Base-by-base conservation (phyloP, 176 grass and related monocot species). In the Hordeum vulgare region DNA sequence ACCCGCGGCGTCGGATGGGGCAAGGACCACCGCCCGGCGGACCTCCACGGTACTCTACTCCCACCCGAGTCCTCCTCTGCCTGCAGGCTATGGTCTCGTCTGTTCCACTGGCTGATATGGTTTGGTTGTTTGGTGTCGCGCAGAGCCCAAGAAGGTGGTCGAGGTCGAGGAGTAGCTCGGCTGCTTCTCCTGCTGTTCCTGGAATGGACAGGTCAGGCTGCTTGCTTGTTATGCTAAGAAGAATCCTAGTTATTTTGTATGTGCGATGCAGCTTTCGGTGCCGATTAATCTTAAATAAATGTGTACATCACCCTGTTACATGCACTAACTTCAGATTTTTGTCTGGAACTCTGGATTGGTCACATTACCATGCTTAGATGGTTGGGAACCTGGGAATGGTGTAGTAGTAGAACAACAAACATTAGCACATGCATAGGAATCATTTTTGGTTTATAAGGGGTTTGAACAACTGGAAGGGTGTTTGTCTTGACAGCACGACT, bases 1-100 rank as follows among this genome's bases (percentile, higher is more conserved):
- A 98, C 93, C 72, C 90, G 93, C 71, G 93, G 91, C 72, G 77
- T 98, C 37, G 96, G 96, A 0, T 98, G 96, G 96, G 93, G 93
- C 87, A 98, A 98, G 87, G 93, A 98, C 35, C 41, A 56, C 27
- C 96, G 93, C 80, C 96, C 96, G 42, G 81, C 77, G 8, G 86
- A 91, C 28, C 75, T 95, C 62, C 96, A 98, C 35, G 96, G 93
- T 97, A 49, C 41, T 5, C 24, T 97, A 49, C 41, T 17, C 24
- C 24, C 25, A 1, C 45, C 70, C 51, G 6, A 37, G 79, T 34
- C 13, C 23, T 23, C 5, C 7, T 54, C 28, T 4, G 41, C 39
- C 41, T 73, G 2, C 26, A 72, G 24, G 24, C 69, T 18, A 6
- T 47, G 26, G 26, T 49, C 70, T 64, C 10, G 9, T 54, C 11